Conservation (phyloP, 2,329 filamentous ascomycete genomes). For the Microcyclospora pomicola region DNA sequence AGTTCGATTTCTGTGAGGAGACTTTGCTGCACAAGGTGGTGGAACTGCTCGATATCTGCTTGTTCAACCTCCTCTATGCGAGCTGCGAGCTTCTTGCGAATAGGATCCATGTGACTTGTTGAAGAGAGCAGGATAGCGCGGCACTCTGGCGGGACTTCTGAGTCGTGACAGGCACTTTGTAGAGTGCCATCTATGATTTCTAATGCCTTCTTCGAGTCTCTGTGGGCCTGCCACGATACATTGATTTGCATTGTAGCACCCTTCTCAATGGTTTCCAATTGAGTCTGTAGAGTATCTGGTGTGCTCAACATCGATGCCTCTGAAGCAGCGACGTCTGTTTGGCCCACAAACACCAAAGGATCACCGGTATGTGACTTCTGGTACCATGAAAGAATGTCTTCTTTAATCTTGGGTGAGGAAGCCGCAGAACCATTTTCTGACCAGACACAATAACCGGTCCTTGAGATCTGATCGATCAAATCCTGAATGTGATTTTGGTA, state of each 20-base stretch:
- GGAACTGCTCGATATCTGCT: conserved; percentile 5
- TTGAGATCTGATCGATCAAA: neutral
- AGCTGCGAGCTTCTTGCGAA: conserved; percentile 7
- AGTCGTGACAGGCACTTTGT: neutral
- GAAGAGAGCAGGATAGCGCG: too few species aligned
- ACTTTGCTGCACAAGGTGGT: conserved; percentile 6
- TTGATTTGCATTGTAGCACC: neutral
- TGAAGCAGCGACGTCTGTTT: too few species aligned
- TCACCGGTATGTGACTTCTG: neutral
- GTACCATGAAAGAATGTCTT: neutral
- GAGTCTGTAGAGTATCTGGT: neutral
- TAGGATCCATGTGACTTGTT: conserved; percentile 1
- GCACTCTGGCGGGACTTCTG: neutral
- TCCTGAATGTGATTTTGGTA: neutral
- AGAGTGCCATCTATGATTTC: conserved; percentile 1
- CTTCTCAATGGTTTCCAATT: neutral
- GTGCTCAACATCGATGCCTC: too few species aligned
- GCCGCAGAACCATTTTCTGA: neutral
- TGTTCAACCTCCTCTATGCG: conserved; percentile 8
- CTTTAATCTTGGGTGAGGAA: neutral
- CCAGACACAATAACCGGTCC: neutral
- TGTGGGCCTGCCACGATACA: neutral
- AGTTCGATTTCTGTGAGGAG: conserved; percentile 17
- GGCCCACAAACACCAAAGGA: neutral
- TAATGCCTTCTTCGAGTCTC: neutral